A percentile compares a stretch with the other conserved stretches of the same genome.
Evolutionary conservation across 192 early-diverging fungal species (phyloP).

Genomic region (Spizellomyces sp.): DNA sequence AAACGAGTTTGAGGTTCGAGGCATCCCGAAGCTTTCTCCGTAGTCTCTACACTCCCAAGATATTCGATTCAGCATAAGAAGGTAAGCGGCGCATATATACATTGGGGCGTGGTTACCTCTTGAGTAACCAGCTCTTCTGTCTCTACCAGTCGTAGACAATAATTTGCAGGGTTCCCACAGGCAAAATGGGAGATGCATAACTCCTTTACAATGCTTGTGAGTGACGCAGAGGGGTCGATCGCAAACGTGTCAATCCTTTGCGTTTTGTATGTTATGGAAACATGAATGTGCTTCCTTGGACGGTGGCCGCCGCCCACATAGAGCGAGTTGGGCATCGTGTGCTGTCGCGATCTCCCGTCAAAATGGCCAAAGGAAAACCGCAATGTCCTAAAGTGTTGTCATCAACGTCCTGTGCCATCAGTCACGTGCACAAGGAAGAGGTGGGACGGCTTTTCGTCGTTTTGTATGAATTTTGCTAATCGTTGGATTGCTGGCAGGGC

Average conservation of each 20-base stretch:
- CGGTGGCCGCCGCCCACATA: not conserved
- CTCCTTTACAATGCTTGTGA: constrained; percentile 14
- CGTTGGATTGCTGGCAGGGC: too few relatives aligned
- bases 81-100: not conserved
- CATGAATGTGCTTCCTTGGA: not conserved
- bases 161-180: constrained; percentile 8
- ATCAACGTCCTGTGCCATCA: too few relatives aligned
- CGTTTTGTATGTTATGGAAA: constrained; percentile 8
- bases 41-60: constrained; percentile 11
- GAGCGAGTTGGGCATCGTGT: not conserved
- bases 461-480: too few relatives aligned
- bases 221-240: constrained; percentile 4
- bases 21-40: constrained; percentile 28
- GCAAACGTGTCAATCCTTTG: constrained; percentile 25
- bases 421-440: too few relatives aligned
- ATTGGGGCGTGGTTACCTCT: constrained; percentile 25
- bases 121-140: constrained; percentile 40
- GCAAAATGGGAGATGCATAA: constrained; percentile 25
- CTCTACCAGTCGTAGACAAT: constrained; percentile 31
- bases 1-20: constrained; percentile 24
- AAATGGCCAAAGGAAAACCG: too few relatives aligned
- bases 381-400: too few relatives aligned
- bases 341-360: too few relatives aligned
- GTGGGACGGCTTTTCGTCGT: too few relatives aligned
- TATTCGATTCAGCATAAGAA: not conserved